phyloP scores from a whole-genome alignment of 192 early-diverging fungal species.

The Paraglomus brasilianum region DNA sequence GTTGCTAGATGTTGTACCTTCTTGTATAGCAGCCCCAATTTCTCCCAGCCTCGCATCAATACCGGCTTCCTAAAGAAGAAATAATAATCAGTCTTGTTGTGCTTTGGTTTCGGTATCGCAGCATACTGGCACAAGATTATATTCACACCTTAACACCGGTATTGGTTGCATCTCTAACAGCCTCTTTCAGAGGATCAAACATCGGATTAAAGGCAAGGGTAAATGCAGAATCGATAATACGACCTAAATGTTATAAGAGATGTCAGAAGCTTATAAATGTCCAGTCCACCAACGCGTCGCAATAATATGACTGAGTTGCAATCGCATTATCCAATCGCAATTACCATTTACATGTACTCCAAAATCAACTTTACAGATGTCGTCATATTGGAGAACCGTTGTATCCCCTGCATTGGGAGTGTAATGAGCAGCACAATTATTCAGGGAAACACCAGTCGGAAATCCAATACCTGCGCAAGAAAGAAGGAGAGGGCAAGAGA shows the following conservation, averaged over 20 bases:
- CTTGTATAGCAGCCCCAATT: slow-evolving; percentile 93
- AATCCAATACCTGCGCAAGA: slow-evolving; percentile 75
- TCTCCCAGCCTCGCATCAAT: slow-evolving; percentile 95
- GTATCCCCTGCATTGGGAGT: slow-evolving; percentile 97
- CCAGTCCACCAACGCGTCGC: background rate
- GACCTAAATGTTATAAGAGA: no score
- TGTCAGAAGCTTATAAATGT: background rate
- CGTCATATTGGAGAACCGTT: slow-evolving; percentile 81
- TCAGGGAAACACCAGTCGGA: slow-evolving; percentile 91
- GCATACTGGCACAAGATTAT: slow-evolving; percentile 74
- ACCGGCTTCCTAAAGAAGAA: slow-evolving; percentile 73
- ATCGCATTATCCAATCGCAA: no score
- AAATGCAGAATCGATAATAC: slow-evolving; percentile 95
- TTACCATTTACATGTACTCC: slow-evolving; percentile 88
- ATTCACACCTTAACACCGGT: slow-evolving; percentile 83
- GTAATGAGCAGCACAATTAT: slow-evolving; percentile 96
- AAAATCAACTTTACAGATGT: slow-evolving; percentile 97
- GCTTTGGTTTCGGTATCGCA: slow-evolving; percentile 71
- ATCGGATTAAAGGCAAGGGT: slow-evolving; percentile 90
- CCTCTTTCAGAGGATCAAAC: slow-evolving; percentile 81
- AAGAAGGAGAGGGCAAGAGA: no score
- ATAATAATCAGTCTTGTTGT: slow-evolving; percentile 48
- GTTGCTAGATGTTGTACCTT: slow-evolving; percentile 39
- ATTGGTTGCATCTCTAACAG: slow-evolving; percentile 94
- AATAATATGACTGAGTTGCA: background rate